Conservation (phyloP, 257 asterid genomes). For the Agastache rugosa region DNA sequence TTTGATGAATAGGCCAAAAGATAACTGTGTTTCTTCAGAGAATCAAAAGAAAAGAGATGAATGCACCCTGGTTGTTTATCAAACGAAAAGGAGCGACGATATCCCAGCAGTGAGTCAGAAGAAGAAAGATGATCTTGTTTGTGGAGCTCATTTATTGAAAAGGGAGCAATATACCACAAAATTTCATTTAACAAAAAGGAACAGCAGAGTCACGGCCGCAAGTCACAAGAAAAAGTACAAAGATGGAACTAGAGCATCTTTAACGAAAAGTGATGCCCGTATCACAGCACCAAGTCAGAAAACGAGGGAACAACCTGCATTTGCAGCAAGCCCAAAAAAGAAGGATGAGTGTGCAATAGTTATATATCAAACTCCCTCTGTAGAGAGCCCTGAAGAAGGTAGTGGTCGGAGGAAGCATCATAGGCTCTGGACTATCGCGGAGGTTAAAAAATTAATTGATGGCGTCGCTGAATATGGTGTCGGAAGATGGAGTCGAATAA, state of each 20-base stretch:
- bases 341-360: slow-evolving; percentile 24
- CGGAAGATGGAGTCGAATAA: slow-evolving; percentile 94
- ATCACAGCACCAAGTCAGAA: slow-evolving; percentile 35
- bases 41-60: slow-evolving; percentile 51
- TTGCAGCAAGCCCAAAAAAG: slow-evolving; percentile 36
- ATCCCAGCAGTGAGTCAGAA: slow-evolving; percentile 32
- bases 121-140: slow-evolving; percentile 38
- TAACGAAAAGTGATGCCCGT: slow-evolving; percentile 34
- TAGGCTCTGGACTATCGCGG: slow-evolving; percentile 81
- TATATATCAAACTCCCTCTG: slow-evolving; percentile 23
- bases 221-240: slow-evolving; percentile 43
- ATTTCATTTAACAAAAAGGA: slow-evolving; percentile 48
- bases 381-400: slow-evolving; percentile 50
- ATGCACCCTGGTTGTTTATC: slow-evolving; percentile 32
- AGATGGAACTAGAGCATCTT: slow-evolving; percentile 23
- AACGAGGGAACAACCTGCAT: slow-evolving; percentile 39
- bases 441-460: slow-evolving; percentile 78
- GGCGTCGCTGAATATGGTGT: slow-evolving; percentile 92
- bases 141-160: slow-evolving; percentile 37
- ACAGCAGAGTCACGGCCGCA: slow-evolving; percentile 27
- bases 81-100: slow-evolving; percentile 46
- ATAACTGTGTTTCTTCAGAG: slow-evolving; percentile 35
- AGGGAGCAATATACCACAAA: slow-evolving; percentile 38
- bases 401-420: slow-evolving; percentile 82
- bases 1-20: slow-evolving; percentile 38